Evolutionary conservation across 345 rosid species (phyloP).

Genomic region (Crucihimalaya himalaica): DNA sequence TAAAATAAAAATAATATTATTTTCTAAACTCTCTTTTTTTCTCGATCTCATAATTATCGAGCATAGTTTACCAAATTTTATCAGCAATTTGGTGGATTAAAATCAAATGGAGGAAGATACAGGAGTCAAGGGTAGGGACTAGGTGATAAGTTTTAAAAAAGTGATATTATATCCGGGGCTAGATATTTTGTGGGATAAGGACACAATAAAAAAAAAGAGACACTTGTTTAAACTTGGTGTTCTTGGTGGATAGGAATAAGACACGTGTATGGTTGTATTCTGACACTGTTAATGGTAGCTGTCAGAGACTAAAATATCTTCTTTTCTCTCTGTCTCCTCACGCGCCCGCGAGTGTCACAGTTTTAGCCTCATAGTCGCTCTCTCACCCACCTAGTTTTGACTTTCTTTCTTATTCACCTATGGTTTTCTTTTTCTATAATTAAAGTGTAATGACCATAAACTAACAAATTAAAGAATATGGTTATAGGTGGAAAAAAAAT

Average conservation of each 20-base stretch:
- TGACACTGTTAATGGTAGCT: conserved; percentile 12
- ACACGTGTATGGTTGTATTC: conserved; percentile 40
- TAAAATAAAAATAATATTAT: no score
- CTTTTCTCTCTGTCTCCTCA: conserved; percentile 10
- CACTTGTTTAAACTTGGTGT: conserved; percentile 28
- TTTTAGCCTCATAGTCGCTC: background rate
- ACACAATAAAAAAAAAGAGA: background rate
- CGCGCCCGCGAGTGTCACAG: conserved; percentile 5
- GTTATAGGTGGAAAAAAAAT: no score
- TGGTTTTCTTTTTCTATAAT: no score
- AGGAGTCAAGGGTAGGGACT: conserved; percentile 6
- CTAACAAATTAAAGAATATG: no score
- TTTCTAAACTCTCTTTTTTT: no score
- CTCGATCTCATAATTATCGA: no score
- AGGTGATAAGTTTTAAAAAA: background rate
- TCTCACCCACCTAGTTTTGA: background rate
- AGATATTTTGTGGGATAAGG: conserved; percentile 40
- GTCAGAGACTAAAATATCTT: conserved; percentile 35
- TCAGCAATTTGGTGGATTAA: background rate
- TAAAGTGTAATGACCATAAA: no score
- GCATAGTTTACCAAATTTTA: background rate
- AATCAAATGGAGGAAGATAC: background rate
- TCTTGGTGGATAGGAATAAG: conserved; percentile 18
- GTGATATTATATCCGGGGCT: background rate
- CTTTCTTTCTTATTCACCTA: no score